Evolutionary conservation across 306 rosid genomes (phyloP).

Genomic region (Prunus mongolica): DNA sequence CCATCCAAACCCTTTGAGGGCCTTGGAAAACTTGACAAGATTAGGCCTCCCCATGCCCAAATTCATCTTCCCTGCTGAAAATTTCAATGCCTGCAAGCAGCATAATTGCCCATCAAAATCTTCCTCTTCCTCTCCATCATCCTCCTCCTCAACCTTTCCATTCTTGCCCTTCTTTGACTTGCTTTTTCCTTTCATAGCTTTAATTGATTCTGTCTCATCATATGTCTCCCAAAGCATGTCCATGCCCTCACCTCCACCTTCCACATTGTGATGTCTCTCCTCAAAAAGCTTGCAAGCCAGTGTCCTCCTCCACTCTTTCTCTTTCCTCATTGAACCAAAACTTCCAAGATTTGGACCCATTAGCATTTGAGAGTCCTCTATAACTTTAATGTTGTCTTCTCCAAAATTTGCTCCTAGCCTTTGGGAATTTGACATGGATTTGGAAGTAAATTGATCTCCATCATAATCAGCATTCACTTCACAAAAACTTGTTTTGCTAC

Average conservation of each 20-base stretch:
- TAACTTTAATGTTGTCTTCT: constrained; percentile 23
- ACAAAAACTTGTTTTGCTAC: no score
- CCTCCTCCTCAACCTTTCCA: constrained; percentile 23
- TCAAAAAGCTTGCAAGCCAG: constrained; percentile 90
- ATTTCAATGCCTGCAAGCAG: constrained; percentile 86
- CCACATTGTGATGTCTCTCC: constrained; percentile 58
- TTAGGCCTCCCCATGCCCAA: constrained; percentile 83
- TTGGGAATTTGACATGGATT: constrained; percentile 32
- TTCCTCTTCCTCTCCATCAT: constrained; percentile 42
- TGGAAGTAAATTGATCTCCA: constrained; percentile 7
- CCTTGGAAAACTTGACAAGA: constrained; percentile 73
- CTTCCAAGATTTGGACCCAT: constrained; percentile 42
- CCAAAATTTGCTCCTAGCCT: constrained; percentile 22
- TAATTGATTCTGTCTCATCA: constrained; percentile 46
- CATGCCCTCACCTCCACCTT: constrained; percentile 70
- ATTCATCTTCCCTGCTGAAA: constrained; percentile 84
- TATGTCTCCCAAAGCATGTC: constrained; percentile 96
- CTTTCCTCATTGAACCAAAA: constrained; percentile 82
- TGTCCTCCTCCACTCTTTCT: constrained; percentile 94
- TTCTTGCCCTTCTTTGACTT: constrained; percentile 53
- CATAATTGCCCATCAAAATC: constrained; percentile 48
- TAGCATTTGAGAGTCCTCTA: constrained; percentile 24
- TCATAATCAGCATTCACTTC: no score
- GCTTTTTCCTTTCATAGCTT: constrained; percentile 24
- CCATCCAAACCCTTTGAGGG: constrained; percentile 81